These are phyloP conservation scores for Microascus cirrosus DNA, from an alignment of 2,329 filamentous ascomycete genomes.

Conservation along the genomic window DNA sequence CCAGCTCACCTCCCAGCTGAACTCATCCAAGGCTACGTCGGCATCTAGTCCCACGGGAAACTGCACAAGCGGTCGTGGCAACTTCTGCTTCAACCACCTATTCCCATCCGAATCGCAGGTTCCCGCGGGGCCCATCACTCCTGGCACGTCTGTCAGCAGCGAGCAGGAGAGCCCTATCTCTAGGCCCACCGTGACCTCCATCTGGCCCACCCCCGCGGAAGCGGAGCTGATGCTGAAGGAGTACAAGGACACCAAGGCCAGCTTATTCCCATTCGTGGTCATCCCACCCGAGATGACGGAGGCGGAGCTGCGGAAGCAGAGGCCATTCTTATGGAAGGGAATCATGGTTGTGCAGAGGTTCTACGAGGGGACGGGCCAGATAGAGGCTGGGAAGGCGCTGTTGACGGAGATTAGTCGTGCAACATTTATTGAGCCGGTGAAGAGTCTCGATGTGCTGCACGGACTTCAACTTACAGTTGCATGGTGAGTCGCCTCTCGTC, in stretches of 20 bases:
- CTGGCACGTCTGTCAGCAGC: background rate
- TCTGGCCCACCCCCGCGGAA: constrained; percentile 30
- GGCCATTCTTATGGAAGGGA: constrained; percentile 37
- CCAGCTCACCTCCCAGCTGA: constrained; percentile 34
- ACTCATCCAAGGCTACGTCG: constrained; percentile 12
- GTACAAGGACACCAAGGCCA: constrained; percentile 21
- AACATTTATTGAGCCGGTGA: constrained; percentile 27
- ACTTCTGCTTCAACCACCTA: constrained; percentile 3
- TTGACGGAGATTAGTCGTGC: constrained; percentile 29
- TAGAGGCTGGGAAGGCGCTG: constrained; percentile 29
- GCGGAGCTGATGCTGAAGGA: constrained; percentile 24
- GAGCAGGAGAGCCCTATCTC: constrained; percentile 5
- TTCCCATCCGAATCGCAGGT: constrained; percentile 3
- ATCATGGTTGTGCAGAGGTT: constrained; percentile 32
- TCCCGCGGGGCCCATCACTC: background rate
- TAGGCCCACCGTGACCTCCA: constrained; percentile 11
- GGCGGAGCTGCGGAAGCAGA: constrained; percentile 20
- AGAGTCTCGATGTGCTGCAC: constrained; percentile 34
- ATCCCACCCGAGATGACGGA: constrained; percentile 24
- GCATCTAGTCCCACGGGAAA: background rate
- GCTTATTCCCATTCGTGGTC: constrained; percentile 33
- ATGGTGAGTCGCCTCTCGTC: constrained; percentile 22
- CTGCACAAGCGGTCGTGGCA: no score
- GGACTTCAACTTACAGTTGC: constrained; percentile 30
- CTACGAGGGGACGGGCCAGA: constrained; percentile 30